Evolutionary conservation across 2,329 filamentous ascomycete species (phyloP).

Genomic region (Clonostachys chloroleuca): DNA sequence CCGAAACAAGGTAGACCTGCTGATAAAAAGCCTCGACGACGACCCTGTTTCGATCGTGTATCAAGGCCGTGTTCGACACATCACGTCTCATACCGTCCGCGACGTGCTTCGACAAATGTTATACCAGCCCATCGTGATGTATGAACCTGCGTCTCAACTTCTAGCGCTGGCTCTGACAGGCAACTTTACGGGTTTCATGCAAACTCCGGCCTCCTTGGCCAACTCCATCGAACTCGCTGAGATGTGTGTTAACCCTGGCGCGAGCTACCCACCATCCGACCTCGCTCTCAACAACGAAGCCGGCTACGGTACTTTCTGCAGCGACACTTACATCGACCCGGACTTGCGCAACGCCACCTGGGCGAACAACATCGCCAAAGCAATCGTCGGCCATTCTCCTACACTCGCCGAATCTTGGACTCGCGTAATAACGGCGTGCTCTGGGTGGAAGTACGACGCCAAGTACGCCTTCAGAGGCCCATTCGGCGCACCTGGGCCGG

Average conservation of each 20-base stretch:
- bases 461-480: slow-evolving; percentile 31
- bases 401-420: slow-evolving; percentile 27
- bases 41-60: no score
- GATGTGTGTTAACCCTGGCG: background rate
- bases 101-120: no score
- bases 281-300: no score
- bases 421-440: slow-evolving; percentile 29
- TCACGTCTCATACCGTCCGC: no score
- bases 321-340: slow-evolving; percentile 21
- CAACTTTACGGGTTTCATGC: slow-evolving; percentile 15
- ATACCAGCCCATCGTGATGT: no score
- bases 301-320: slow-evolving; percentile 19
- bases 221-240: slow-evolving; percentile 8
- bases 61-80: no score
- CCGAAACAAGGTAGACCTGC: slow-evolving; percentile 19
- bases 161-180: slow-evolving; percentile 9
- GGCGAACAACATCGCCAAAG: slow-evolving; percentile 15
- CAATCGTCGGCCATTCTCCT: slow-evolving; percentile 15
- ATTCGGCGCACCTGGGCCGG: slow-evolving; percentile 16
- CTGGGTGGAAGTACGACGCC: slow-evolving; percentile 26
- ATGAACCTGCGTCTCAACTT: background rate
- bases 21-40: slow-evolving; percentile 18
- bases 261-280: no score
- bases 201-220: slow-evolving; percentile 8
- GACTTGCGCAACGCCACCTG: slow-evolving; percentile 14